Evolutionary conservation across 306 rosid species (phyloP).

Genomic region (Cicer pinnatifidum): DNA sequence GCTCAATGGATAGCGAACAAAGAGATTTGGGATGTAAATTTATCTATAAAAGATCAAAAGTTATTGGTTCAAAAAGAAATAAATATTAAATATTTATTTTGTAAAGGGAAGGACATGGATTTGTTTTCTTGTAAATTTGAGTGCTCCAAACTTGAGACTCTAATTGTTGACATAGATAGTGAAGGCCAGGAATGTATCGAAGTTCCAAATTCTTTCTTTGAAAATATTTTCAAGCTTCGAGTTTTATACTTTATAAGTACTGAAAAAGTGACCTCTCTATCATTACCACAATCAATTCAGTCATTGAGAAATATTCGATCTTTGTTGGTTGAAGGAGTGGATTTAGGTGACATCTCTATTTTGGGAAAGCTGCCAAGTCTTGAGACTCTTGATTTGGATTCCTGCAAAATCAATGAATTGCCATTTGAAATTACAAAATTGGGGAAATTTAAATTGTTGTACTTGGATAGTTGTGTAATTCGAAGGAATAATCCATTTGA

Average conservation of each 20-base stretch:
- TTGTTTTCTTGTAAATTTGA: neutral
- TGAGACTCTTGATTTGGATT: neutral
- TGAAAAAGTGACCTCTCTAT: neutral
- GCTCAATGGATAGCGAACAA: neutral
- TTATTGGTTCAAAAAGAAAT: neutral
- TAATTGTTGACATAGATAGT: neutral
- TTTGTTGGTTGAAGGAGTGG: fast-evolving
- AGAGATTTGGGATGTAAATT: neutral
- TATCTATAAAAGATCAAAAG: neutral
- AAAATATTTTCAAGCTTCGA: neutral
- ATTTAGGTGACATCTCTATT: slow-evolving; percentile 11
- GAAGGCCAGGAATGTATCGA: fast-evolving
- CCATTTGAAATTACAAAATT: neutral
- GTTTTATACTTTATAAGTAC: neutral
- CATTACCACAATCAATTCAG: neutral
- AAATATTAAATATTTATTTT: neutral
- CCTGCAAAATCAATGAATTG: neutral
- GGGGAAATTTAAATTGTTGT: no score
- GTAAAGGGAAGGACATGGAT: neutral
- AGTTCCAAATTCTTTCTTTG: neutral
- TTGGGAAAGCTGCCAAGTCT: neutral
- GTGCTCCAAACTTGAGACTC: slow-evolving; percentile 13
- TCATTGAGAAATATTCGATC: neutral
- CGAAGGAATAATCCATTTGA: neutral
- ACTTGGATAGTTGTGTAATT: neutral